These are phyloP conservation scores for Colletotrichum lupini DNA, from an alignment of 2,329 filamentous ascomycete genomes.

Conservation along the genomic window DNA sequence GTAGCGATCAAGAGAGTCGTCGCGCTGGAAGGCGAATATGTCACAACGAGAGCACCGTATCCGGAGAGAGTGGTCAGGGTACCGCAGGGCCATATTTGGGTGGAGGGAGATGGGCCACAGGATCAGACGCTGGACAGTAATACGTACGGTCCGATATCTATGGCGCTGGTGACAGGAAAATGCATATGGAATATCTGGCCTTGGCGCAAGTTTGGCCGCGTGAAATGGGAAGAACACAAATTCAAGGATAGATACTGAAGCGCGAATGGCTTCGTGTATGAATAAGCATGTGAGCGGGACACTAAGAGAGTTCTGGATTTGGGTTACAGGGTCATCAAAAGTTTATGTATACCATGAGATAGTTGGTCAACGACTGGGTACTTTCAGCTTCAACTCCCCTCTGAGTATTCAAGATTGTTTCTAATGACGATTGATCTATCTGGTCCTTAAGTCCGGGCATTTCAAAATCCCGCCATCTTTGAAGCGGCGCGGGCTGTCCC, in stretches of 20 bases:
- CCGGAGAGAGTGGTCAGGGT: slow-evolving; percentile 69
- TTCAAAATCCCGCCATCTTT: not conserved
- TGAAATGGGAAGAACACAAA: slow-evolving; percentile 68
- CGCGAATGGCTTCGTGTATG: not conserved
- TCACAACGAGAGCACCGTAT: slow-evolving; percentile 73
- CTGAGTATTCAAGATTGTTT: not conserved
- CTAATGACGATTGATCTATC: too few relatives aligned
- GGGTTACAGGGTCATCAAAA: not conserved
- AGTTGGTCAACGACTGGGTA: not conserved
- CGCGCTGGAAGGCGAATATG: slow-evolving; percentile 81
- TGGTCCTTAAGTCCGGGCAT: not conserved
- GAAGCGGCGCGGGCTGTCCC: not conserved
- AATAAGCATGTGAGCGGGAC: not conserved
- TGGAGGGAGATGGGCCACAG: slow-evolving; percentile 87
- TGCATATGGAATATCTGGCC: slow-evolving; percentile 81
- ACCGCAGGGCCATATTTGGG: slow-evolving; percentile 89
- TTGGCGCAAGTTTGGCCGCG: slow-evolving; percentile 64
- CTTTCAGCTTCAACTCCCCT: not conserved
- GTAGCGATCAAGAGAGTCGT: slow-evolving; percentile 85
- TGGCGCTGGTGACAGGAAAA: slow-evolving; percentile 78
- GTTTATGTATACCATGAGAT: not conserved
- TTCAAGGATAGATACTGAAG: slow-evolving; percentile 43
- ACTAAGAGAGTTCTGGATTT: not conserved
- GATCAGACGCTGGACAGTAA: slow-evolving; percentile 85
- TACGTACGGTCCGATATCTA: slow-evolving; percentile 86